phyloP scores from a whole-genome alignment of 2,329 filamentous ascomycete genomes.

The Aspergillus sp. region DNA sequence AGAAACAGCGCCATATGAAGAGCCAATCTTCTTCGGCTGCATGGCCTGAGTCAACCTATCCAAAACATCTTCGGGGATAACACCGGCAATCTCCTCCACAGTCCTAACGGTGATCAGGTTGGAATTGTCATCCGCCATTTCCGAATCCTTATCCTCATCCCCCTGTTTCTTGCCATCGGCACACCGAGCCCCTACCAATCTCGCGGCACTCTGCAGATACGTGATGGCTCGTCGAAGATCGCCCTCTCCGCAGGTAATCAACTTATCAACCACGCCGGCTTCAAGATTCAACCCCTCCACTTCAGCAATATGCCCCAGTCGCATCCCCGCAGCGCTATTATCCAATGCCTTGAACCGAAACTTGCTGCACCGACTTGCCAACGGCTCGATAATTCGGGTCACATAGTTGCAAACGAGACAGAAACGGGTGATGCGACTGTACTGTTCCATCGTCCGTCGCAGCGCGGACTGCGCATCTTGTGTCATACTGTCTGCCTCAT shows the following conservation, averaged over 20 bases:
- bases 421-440: conserved; percentile 91
- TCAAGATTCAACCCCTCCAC: conserved; percentile 70
- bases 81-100: conserved; percentile 91
- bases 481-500: conserved; percentile 98
- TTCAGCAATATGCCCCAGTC: conserved; percentile 73
- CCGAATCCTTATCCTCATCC: conserved; percentile 48
- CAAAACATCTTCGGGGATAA: conserved; percentile 72
- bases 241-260: conserved; percentile 84
- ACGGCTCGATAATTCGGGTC: conserved; percentile 91
- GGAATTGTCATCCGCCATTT: conserved; percentile 49
- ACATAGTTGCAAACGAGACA: conserved; percentile 99
- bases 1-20: conserved; percentile 65
- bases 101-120: conserved; percentile 62
- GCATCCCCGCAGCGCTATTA: conserved; percentile 68
- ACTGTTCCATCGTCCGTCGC: conserved; percentile 95
- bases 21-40: conserved; percentile 57
- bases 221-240: conserved; percentile 96
- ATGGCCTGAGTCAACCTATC: conserved; percentile 64
- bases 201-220: conserved; percentile 86
- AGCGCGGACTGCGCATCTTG: conserved; percentile 93
- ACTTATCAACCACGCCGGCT: conserved; percentile 68
- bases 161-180: conserved; percentile 29
- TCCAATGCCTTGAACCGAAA: conserved; percentile 97
- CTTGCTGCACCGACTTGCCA: conserved; percentile 89
- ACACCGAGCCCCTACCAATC: conserved; percentile 62